Evolutionary conservation across 768 basidiomycete species (phyloP).

Genomic region (Lepiota brunneoincarnata): DNA sequence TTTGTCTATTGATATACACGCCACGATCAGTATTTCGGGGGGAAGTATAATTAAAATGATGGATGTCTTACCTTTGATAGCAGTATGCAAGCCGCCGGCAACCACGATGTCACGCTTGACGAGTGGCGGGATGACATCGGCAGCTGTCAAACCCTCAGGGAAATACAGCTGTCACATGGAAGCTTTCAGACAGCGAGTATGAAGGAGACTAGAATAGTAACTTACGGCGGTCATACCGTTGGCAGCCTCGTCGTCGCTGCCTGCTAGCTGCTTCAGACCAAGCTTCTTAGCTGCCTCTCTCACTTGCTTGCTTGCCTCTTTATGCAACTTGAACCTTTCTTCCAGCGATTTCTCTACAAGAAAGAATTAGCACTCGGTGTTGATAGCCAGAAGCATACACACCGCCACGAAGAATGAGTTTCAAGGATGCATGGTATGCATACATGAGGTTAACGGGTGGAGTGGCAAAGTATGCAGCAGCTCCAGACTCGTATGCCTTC

Average conservation of each 20-base stretch:
- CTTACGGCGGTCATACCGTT: conserved; percentile 94
- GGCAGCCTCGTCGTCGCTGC: conserved; percentile 60
- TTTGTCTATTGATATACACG: conserved; percentile 45
- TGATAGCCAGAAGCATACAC: neutral
- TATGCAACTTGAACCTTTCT: conserved; percentile 78
- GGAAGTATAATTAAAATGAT: too few species aligned
- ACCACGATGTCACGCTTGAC: conserved; percentile 71
- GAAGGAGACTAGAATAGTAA: neutral
- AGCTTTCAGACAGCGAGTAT: neutral
- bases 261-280: conserved; percentile 74
- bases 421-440: conserved; percentile 82
- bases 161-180: conserved; percentile 68
- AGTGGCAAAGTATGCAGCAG: conserved; percentile 89
- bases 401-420: conserved; percentile 49
- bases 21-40: conserved; percentile 13
- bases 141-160: conserved; percentile 75
- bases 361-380: neutral
- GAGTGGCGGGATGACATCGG: conserved; percentile 77
- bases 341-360: conserved; percentile 37
- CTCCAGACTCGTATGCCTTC: conserved; percentile 84
- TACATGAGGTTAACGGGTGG: conserved; percentile 94
- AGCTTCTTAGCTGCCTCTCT: conserved; percentile 63
- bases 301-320: conserved; percentile 61
- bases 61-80: conserved; percentile 60
- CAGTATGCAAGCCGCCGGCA: conserved; percentile 84